These are phyloP conservation scores for Pseudogymnoascus sp. DNA, from an alignment of 2,329 filamentous ascomycete genomes.

Conservation along the genomic window DNA sequence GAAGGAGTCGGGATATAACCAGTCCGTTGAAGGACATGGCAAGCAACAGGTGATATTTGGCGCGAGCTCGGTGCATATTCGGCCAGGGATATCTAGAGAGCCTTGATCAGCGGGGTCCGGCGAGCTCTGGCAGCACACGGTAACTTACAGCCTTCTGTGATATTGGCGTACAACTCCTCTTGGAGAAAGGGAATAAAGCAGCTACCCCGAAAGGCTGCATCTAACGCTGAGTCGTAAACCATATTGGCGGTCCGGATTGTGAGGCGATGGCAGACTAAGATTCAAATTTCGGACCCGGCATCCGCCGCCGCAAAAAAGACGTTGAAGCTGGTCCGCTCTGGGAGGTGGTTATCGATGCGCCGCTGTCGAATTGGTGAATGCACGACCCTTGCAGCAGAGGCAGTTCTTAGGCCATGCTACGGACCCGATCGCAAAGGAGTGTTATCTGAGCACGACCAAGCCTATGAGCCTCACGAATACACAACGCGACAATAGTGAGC, in stretches of 20 bases:
- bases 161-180: constrained; percentile 25
- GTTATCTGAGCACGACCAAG: not conserved
- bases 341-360: not conserved
- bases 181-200: constrained; percentile 67
- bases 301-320: not conserved
- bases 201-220: constrained; percentile 29
- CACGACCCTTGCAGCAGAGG: constrained; percentile 2
- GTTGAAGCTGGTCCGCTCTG: not conserved
- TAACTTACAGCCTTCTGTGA: not conserved
- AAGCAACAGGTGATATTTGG: constrained; percentile 64
- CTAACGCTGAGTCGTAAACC: not conserved
- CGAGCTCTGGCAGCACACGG: not conserved
- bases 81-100: constrained; percentile 41
- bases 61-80: constrained; percentile 46
- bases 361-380: constrained; percentile 3
- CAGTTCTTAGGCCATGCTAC: constrained; percentile 3
- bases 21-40: constrained; percentile 81
- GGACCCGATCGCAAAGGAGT: not conserved
- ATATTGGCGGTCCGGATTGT: not conserved
- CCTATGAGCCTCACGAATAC: not conserved
- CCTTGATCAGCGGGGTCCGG: constrained; percentile 15
- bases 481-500: constrained; percentile 2
- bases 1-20: constrained; percentile 57
- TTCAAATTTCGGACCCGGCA: not conserved
- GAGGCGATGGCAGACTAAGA: not conserved